These are phyloP conservation scores for Vicia sativa DNA, from an alignment of 306 rosid genomes.

Conservation along the genomic window DNA sequence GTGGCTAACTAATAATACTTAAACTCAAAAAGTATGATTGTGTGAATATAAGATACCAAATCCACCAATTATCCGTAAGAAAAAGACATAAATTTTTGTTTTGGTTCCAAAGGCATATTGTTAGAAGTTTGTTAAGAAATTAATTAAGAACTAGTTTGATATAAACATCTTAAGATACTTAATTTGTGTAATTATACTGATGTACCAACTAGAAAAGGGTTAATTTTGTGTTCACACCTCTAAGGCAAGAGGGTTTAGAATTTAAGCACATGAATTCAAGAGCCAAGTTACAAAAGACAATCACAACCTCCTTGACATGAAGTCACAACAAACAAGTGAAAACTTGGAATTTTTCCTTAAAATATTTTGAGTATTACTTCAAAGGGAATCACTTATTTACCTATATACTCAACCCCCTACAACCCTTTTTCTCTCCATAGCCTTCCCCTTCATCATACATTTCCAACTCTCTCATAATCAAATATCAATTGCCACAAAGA, in stretches of 20 bases:
- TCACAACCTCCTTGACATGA: conserved; percentile 49
- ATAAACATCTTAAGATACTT: conserved; percentile 29
- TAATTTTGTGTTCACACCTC: conserved; percentile 33
- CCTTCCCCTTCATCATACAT: conserved; percentile 37
- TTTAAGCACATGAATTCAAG: conserved; percentile 42
- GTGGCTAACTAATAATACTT: no score
- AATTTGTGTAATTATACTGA: neutral
- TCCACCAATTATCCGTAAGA: neutral
- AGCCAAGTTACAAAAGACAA: conserved; percentile 19
- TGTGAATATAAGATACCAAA: neutral
- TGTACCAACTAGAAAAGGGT: conserved; percentile 38
- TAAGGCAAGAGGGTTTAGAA: neutral
- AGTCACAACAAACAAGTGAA: conserved; percentile 50
- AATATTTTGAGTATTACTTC: conserved; percentile 54
- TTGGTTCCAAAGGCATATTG: neutral
- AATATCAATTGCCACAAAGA: conserved; percentile 33
- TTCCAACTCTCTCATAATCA: conserved; percentile 30
- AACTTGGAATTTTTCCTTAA: conserved; percentile 34
- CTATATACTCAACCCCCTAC: conserved; percentile 31
- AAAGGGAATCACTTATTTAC: conserved; percentile 48
- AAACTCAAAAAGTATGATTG: neutral
- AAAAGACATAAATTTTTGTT: conserved; percentile 20
- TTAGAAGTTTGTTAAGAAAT: conserved; percentile 35
- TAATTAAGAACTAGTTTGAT: conserved; percentile 25
- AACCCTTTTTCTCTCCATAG: conserved; percentile 6